Evolutionary conservation across 2,329 filamentous ascomycete genomes (phyloP), one percentile per base, ranked within the genome.

Genomic region (Saccharata proteae): DNA sequence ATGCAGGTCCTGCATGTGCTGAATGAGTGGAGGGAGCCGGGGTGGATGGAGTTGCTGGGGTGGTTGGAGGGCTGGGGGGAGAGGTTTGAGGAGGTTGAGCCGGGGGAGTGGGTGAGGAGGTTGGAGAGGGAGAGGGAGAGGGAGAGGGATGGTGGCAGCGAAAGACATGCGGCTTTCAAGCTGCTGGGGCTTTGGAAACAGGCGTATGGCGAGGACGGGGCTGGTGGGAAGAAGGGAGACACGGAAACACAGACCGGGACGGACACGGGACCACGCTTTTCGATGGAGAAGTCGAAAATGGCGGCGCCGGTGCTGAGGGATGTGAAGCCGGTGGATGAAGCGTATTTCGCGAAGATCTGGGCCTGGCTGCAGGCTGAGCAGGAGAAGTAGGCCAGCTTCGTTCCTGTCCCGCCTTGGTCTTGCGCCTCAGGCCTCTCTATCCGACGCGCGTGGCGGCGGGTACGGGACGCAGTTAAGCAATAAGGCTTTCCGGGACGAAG

Each of bases 181-280:
- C 47, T 72, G 26, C 40, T 71, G 17, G 61, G 60, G 4, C 46
- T 67, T 19, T 73, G 67, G 68, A 62, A 59, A 40, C 48, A 52
- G 30, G 52, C 50, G 4, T 67, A 64, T 43, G 44, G 44, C 5
- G 30, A 36, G 26, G 28, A 34, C n/a, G n/a, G 14, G 29, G 21
- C 20, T 18, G 25, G 26, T 35, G 34, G 29, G 9, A 37, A 32
- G 5, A 21, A 30, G 6, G 16, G 13, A n/a, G 19, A 21, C 7
- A 21, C 7, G 19, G 23, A 6, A 14, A 20, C 3, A 5, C 11
- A 15, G 7, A 17, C n/a, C 3, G 4, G 11, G 13, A 11, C 2
- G 12, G 6, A 15, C 4, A 16, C 13, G 19, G 35, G 34, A 15
- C 37, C 40, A 10, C 36, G 34, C 3, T 64, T 65, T 34, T 54